Evolutionary conservation across 805 yeast species (phyloP), one percentile per base, ranked within the genome.

Genomic region (Yamadazyma takamatsuzukensis): DNA sequence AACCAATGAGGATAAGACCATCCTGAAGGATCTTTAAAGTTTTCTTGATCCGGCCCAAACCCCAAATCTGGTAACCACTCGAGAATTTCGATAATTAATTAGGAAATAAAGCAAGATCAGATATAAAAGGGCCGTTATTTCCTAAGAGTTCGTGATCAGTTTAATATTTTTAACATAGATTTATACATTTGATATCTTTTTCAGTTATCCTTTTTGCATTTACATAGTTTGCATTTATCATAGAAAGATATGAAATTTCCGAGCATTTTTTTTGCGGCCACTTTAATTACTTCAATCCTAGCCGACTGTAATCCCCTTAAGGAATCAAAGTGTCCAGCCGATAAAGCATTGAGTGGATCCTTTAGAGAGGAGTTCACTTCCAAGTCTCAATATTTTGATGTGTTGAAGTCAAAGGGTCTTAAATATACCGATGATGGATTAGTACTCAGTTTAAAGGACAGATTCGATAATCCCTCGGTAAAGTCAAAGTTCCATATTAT

Each of bases 401-500:
- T 27, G 5, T 34, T 47, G 8, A 32, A 41, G 5, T 39, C 44
- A 2, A 36, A 39, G 18, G 62, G 65, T 4, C 39, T 61, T 22
- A 38, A 51, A 3, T 70, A 67, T 45, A 44, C 64, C 6, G 64
- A 61, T 6, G 72, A 73, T 17, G 97, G 97, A n/a, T 58, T 80
- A 9, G 50, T 60, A 24, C 56, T 89, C 45, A 72, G 81, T 1
- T 54, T 89, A 25, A 64, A 72, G 2, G 64, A 79, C 43, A 66
- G 80, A 45, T 79, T 67, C 38, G 93, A 86, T 53, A 83, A 84
- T 51, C 96, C 96, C 3, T 72, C 88, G 5, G 59, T 87, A 34
- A 71, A 69, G 44, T 85, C 95, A 4, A 72, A 80, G 41, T 86
- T 83, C 55, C 86, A 86, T 61, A 75, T 89, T 47, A 84, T 88